phyloP scores from a whole-genome alignment of 306 rosid genomes.

The Lathyrus sativus region DNA sequence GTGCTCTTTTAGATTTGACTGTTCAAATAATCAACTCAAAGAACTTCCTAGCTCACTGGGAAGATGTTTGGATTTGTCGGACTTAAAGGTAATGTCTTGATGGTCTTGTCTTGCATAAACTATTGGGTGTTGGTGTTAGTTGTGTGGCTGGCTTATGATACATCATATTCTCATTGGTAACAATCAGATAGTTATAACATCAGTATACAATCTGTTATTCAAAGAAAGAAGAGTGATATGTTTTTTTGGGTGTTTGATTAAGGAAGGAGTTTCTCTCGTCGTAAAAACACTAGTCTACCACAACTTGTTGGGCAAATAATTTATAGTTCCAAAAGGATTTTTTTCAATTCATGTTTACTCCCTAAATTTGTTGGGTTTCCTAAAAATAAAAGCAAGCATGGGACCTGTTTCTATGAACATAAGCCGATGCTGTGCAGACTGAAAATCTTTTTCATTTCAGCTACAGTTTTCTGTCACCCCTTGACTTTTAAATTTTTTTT shows the following conservation, averaged over 20 bases:
- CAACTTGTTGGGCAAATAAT: conserved; percentile 5
- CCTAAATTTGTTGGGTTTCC: conserved; percentile 6
- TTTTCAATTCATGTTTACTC: conserved; percentile 10
- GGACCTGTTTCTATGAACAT: conserved; percentile 9
- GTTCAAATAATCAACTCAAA: conserved; percentile 75
- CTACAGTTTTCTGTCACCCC: not conserved
- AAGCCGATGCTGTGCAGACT: conserved; percentile 20
- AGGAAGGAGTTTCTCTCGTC: conserved; percentile 20
- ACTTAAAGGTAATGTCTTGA: conserved; percentile 62
- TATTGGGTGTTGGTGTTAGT: not conserved
- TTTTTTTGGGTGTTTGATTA: not conserved
- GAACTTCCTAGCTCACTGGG: conserved; percentile 83
- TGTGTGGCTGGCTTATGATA: conserved; percentile 13
- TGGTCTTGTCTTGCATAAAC: conserved; percentile 33
- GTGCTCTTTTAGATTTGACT: conserved; percentile 67
- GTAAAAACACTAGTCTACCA: conserved; percentile 6
- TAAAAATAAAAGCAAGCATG: conserved; percentile 7
- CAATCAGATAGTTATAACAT: conserved; percentile 6
- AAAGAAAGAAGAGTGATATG: conserved; percentile 11
- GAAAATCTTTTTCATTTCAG: not conserved
- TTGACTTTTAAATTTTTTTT: conserved; percentile 20
- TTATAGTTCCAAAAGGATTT: conserved; percentile 25
- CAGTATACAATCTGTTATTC: conserved; percentile 8
- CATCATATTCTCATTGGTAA: conserved; percentile 3
- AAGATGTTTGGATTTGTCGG: conserved; percentile 68